Evolutionary conservation across 768 basidiomycete species (phyloP).

Genomic region (Amanita exitialis): DNA sequence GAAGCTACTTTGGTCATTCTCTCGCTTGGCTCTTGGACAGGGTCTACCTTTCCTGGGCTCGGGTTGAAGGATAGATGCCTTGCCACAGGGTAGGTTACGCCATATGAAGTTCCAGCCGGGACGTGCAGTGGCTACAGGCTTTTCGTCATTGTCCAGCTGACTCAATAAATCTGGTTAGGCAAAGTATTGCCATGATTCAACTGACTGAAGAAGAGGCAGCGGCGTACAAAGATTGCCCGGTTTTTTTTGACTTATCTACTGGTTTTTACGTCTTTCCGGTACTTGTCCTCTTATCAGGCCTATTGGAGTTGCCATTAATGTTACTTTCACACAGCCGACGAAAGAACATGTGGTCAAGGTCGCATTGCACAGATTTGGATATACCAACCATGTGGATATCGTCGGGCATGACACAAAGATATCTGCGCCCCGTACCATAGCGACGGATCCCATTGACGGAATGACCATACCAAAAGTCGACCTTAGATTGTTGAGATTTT

Average conservation of each 20-base stretch:
- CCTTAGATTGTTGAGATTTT: slow-evolving; percentile 37
- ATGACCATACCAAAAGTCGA: slow-evolving; percentile 55
- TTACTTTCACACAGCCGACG: slow-evolving; percentile 19
- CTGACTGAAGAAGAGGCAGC: slow-evolving; percentile 62
- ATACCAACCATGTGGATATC: slow-evolving; percentile 35
- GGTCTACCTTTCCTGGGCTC: slow-evolving; percentile 60
- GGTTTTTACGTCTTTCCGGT: slow-evolving; percentile 82
- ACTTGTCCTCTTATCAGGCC: slow-evolving; percentile 20
- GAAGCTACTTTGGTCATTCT: slow-evolving; percentile 56
- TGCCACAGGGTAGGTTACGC: slow-evolving; percentile 66
- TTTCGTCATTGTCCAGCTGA: neutral
- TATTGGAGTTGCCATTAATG: neutral
- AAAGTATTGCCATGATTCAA: slow-evolving; percentile 69
- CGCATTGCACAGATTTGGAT: slow-evolving; percentile 69
- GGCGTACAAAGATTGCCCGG: slow-evolving; percentile 50
- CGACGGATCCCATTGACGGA: slow-evolving; percentile 47
- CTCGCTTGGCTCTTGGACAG: slow-evolving; percentile 80
- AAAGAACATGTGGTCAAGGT: slow-evolving; percentile 62
- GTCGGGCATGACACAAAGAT: slow-evolving; percentile 17
- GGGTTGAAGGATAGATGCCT: slow-evolving; percentile 40
- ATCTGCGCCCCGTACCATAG: slow-evolving; percentile 71
- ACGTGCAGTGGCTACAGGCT: neutral
- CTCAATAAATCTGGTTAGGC: slow-evolving; percentile 33
- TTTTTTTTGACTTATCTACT: slow-evolving; percentile 60
- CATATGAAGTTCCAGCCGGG: neutral